A percentile compares a stretch with the other conserved stretches of the same genome.
Evolutionary conservation across 1,284 basidiomycete genomes (phyloP).

Genomic region (Naganishia sp.): DNA sequence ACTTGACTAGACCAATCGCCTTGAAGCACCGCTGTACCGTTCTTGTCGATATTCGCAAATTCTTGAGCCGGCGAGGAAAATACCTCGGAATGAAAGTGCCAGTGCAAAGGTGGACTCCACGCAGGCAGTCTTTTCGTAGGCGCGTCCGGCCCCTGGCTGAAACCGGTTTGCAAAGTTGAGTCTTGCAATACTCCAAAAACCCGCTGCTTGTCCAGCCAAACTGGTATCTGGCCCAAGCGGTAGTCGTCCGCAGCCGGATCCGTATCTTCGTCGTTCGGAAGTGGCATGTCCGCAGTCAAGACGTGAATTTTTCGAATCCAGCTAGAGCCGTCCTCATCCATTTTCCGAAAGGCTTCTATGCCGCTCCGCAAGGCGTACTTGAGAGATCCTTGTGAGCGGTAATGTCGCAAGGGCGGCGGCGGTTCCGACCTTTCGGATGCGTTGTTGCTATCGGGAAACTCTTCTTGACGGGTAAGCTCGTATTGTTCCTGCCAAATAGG

Average conservation of each 20-base stretch:
- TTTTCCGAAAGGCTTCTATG: conserved; percentile 29
- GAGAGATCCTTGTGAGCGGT: conserved; percentile 47
- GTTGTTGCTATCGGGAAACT: not conserved
- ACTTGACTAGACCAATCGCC: conserved; percentile 42
- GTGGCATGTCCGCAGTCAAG: conserved; percentile 26
- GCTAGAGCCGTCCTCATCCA: not conserved
- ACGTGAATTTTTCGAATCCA: conserved; percentile 22
- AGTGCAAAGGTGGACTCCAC: conserved; percentile 36
- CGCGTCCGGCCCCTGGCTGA: too few relatives aligned
- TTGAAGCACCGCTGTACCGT: conserved; percentile 5
- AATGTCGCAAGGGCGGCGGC: conserved; percentile 8
- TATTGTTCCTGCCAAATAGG: conserved; percentile 40
- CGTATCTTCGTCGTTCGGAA: not conserved
- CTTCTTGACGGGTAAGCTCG: not conserved
- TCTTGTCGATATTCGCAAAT: too few relatives aligned
- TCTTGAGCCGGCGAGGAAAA: conserved; percentile 23
- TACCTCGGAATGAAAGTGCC: conserved; percentile 36
- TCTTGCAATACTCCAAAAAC: not conserved
- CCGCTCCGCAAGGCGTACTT: conserved; percentile 47
- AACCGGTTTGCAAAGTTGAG: not conserved
- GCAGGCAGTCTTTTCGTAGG: conserved; percentile 25
- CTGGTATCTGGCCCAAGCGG: conserved; percentile 47
- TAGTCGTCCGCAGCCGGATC: conserved; percentile 21
- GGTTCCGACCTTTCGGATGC: not conserved
- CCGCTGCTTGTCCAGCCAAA: conserved; percentile 47